Conservation (phyloP, 78 protist species). For the Tieghemostelium lacteum region DNA sequence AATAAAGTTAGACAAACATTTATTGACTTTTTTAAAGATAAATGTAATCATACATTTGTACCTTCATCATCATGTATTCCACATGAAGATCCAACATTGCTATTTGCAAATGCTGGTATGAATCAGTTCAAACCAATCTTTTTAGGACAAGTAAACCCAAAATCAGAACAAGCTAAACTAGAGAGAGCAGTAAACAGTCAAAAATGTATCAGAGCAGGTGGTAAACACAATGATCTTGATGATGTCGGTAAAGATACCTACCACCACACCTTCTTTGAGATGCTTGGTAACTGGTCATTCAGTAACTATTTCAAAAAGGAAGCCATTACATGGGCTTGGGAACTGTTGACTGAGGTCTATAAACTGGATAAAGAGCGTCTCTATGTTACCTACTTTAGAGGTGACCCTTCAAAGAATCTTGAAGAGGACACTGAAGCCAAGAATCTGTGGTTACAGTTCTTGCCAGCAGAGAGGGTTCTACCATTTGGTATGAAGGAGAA, state of each 20-base stretch:
- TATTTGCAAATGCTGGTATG: constrained; percentile 99
- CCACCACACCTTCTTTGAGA: constrained; percentile 99
- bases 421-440: constrained; percentile 93
- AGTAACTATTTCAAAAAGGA: constrained; percentile 98
- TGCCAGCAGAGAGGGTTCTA: constrained; percentile 94
- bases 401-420: constrained; percentile 87
- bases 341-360: constrained; percentile 93
- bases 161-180: constrained; percentile 84
- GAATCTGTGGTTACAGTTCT: constrained; percentile 91
- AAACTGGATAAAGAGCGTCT: constrained; percentile 89
- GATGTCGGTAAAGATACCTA: constrained; percentile 96
- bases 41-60: constrained; percentile 86
- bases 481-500: constrained; percentile 95
- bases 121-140: constrained; percentile 98
- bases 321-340: constrained; percentile 97
- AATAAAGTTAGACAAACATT: constrained; percentile 91
- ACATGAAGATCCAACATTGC: constrained; percentile 97
- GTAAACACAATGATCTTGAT: constrained; percentile 97
- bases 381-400: constrained; percentile 97
- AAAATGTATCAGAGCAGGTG: constrained; percentile 99
- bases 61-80: constrained; percentile 95
- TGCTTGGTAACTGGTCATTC: constrained; percentile 99
- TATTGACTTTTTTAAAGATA: constrained; percentile 87
- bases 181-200: constrained; percentile 97
- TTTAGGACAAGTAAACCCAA: constrained; percentile 94